Conservation (phyloP, 2,329 filamentous ascomycete genomes). For the Dryadomyces quercus-mongolicae region DNA sequence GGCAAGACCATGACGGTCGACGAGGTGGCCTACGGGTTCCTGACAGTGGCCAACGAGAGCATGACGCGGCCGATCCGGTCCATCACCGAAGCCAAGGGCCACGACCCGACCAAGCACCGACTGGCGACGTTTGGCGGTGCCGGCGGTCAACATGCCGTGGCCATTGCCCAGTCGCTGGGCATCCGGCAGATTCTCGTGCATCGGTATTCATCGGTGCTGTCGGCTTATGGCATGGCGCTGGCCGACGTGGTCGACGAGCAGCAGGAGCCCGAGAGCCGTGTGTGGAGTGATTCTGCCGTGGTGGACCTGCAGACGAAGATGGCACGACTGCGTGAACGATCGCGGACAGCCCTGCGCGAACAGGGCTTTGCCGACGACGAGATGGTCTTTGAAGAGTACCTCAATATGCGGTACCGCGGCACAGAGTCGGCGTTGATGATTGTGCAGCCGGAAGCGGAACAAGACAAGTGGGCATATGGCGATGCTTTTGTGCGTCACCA, state of each 20-base stretch:
- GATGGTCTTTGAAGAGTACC: slow-evolving; percentile 79
- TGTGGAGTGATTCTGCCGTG: slow-evolving; percentile 47
- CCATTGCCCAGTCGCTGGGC: slow-evolving; percentile 73
- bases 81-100: slow-evolving; percentile 82
- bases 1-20: slow-evolving; percentile 62
- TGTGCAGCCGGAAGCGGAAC: slow-evolving; percentile 51
- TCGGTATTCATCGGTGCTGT: slow-evolving; percentile 77
- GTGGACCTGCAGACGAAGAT: slow-evolving; percentile 60
- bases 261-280: slow-evolving; percentile 60
- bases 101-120: slow-evolving; percentile 82
- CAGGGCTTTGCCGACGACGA: slow-evolving; percentile 69
- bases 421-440: slow-evolving; percentile 90
- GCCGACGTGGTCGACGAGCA: slow-evolving; percentile 88
- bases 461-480: slow-evolving; percentile 70
- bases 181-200: slow-evolving; percentile 80
- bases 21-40: slow-evolving; percentile 79
- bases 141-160: slow-evolving; percentile 85
- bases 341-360: slow-evolving; percentile 50
- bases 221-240: slow-evolving; percentile 84
- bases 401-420: slow-evolving; percentile 86
- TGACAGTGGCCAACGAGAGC: slow-evolving; percentile 81
- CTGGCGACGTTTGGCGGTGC: slow-evolving; percentile 87
- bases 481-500: slow-evolving; percentile 79
- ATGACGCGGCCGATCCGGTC: slow-evolving; percentile 87
- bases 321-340: slow-evolving; percentile 67